Evolutionary conservation across 2,329 filamentous ascomycete species (phyloP), one percentile per base, ranked within the genome.

Genomic region (Pseudovirgaria hyperparasitica): DNA sequence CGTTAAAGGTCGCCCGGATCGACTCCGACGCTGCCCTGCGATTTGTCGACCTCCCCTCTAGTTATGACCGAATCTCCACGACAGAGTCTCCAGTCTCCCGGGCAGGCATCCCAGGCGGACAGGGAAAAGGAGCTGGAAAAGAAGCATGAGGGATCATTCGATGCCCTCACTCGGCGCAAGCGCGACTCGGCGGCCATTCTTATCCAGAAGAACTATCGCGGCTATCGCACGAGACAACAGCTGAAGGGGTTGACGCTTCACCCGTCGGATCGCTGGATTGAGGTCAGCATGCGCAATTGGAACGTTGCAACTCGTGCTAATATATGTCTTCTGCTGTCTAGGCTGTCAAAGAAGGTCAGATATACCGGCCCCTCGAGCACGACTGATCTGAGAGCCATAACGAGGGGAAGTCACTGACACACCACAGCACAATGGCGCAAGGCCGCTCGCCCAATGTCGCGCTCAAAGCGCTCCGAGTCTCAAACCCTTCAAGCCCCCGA

Each of bases 141-240:
- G n/a, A n/a, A n/a, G n/a, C n/a, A n/a, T n/a, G n/a, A n/a, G n/a
- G n/a, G n/a, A n/a, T n/a, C n/a, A n/a, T n/a, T n/a, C n/a, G n/a
- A n/a, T n/a, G n/a, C n/a, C n/a, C n/a, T n/a, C n/a, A n/a, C n/a
- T n/a, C n/a, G n/a, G n/a, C n/a, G n/a, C n/a, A n/a, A n/a, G n/a
- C n/a, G n/a, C n/a, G 26, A 28, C 19, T 16, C 20, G 6, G 52
- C 52, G 4, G 52, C 51, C 6, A 36, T 45, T 36, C 22, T 48
- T 34, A 55, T 55, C 19, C 52, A 55, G 58, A 72, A 76, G 38
- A 78, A 75, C 15, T 92, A 85, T 48, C 67, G 84, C 18, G 82
- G 82, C 5, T 82, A 92, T 50, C 67, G 79, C 28, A 66, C 71
- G 25, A 67, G 82, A 22, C 61, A 82, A 25, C 75, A 82, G 48